These are phyloP conservation scores for Boletellus emodensis DNA, from an alignment of 768 basidiomycete species.

Conservation along the genomic window DNA sequence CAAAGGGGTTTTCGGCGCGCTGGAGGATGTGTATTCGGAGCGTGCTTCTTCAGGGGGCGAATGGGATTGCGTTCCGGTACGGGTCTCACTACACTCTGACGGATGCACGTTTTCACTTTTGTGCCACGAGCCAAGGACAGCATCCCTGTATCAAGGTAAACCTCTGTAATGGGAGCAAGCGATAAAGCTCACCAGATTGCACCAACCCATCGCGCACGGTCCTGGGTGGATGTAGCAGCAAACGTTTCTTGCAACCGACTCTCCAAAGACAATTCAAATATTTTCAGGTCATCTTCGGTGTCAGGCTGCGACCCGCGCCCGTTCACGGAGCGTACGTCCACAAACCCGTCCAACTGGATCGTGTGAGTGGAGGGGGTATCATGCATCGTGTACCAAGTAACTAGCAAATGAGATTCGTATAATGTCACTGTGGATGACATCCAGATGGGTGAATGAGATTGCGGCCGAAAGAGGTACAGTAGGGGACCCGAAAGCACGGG, in stretches of 20 bases:
- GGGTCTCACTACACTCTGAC: background rate
- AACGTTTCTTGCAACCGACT: slow-evolving; percentile 53
- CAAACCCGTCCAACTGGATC: slow-evolving; percentile 49
- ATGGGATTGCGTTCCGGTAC: slow-evolving; percentile 14
- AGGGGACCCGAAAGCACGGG: slow-evolving; percentile 29
- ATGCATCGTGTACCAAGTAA: slow-evolving; percentile 43
- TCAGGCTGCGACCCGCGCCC: slow-evolving; percentile 45
- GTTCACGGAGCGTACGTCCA: slow-evolving; percentile 61
- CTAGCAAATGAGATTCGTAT: slow-evolving; percentile 39
- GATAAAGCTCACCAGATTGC: slow-evolving; percentile 56
- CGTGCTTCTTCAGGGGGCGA: slow-evolving; percentile 16
- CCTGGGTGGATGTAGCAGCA: slow-evolving; percentile 55
- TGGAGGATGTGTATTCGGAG: slow-evolving; percentile 29
- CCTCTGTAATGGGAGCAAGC: background rate
- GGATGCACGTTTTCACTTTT: slow-evolving; percentile 3
- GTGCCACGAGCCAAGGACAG: slow-evolving; percentile 43
- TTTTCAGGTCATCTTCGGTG: slow-evolving; percentile 41
- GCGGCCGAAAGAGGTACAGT: slow-evolving; percentile 43
- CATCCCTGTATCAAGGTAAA: slow-evolving; percentile 45
- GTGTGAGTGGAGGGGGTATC: slow-evolving; percentile 41
- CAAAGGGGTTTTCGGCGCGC: slow-evolving; percentile 10
- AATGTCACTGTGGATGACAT: slow-evolving; percentile 40
- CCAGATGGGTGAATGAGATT: slow-evolving; percentile 44
- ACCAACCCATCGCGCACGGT: slow-evolving; percentile 71
- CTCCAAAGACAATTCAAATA: slow-evolving; percentile 65